Evolutionary conservation across 192 early-diverging fungal species (phyloP).

Genomic region (Coemansia sp.): DNA sequence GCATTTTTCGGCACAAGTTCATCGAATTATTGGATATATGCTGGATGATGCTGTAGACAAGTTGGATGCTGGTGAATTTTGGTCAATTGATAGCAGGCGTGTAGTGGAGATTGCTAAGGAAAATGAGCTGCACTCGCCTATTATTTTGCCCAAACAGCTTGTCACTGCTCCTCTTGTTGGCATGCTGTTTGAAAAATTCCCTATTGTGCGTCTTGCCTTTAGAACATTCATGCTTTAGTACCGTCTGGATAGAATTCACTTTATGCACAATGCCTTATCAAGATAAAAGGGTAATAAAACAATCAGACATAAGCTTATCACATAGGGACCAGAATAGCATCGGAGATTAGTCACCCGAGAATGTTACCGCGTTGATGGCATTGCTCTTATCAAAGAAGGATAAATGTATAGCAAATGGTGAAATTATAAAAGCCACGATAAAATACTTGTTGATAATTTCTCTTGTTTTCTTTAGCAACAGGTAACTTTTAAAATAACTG

Average conservation of each 20-base stretch:
- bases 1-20: conserved; percentile 50
- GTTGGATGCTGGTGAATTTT: conserved; percentile 39
- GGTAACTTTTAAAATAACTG: too few relatives aligned
- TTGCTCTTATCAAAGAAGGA: too few relatives aligned
- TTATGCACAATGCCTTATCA: too few relatives aligned
- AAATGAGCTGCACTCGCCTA: conserved; percentile 42
- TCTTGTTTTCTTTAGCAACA: too few relatives aligned
- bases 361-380: too few relatives aligned
- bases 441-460: too few relatives aligned
- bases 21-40: conserved; percentile 43
- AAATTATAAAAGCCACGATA: too few relatives aligned
- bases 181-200: conserved; percentile 48
- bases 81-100: conserved; percentile 23
- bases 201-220: conserved; percentile 40
- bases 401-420: too few relatives aligned
- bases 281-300: too few relatives aligned
- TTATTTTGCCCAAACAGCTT: conserved; percentile 44
- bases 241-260: neutral
- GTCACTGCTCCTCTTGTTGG: conserved; percentile 40
- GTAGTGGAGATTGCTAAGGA: conserved; percentile 38
- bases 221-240: conserved; percentile 47
- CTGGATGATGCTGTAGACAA: conserved; percentile 39
- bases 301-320: too few relatives aligned
- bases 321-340: too few relatives aligned
- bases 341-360: too few relatives aligned